phyloP scores from a whole-genome alignment of 495 filamentous ascomycete species.

The Aspergillus sclerotioniger region DNA sequence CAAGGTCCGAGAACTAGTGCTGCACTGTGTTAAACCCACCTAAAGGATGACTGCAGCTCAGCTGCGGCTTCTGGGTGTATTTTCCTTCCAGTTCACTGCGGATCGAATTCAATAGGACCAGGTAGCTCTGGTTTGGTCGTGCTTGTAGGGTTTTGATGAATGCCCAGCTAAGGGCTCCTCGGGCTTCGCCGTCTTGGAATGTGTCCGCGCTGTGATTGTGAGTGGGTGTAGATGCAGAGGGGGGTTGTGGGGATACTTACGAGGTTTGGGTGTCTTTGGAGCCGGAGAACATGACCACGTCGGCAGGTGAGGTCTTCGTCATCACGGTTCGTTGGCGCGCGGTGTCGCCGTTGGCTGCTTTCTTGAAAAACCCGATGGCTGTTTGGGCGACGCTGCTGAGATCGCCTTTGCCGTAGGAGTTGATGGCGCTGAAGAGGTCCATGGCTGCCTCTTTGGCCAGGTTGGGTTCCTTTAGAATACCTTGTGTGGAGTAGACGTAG shows the following conservation, averaged over 20 bases:
- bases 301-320: constrained; percentile 91
- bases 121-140: constrained; percentile 94
- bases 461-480: constrained; percentile 96
- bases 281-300: constrained; percentile 97
- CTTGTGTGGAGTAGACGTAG: constrained; percentile 91
- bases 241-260: constrained; percentile 24
- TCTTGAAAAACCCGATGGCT: constrained; percentile 87
- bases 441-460: constrained; percentile 95
- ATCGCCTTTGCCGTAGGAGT: constrained; percentile 84
- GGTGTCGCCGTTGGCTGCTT: constrained; percentile 76
- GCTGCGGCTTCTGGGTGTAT: constrained; percentile 95
- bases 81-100: constrained; percentile 85
- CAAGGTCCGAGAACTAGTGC: neutral
- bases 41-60: constrained; percentile 94
- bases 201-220: constrained; percentile 37
- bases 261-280: constrained; percentile 93
- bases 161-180: constrained; percentile 95
- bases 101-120: constrained; percentile 90
- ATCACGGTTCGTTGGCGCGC: constrained; percentile 71
- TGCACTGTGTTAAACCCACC: constrained; percentile 58
- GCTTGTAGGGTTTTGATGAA: constrained; percentile 92
- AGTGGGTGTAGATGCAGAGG: neutral
- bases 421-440: constrained; percentile 83
- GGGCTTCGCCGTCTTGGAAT: constrained; percentile 70
- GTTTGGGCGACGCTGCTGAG: constrained; percentile 74